Conservation (phyloP, 768 basidiomycete species). For the Trametopsis cervina region DNA sequence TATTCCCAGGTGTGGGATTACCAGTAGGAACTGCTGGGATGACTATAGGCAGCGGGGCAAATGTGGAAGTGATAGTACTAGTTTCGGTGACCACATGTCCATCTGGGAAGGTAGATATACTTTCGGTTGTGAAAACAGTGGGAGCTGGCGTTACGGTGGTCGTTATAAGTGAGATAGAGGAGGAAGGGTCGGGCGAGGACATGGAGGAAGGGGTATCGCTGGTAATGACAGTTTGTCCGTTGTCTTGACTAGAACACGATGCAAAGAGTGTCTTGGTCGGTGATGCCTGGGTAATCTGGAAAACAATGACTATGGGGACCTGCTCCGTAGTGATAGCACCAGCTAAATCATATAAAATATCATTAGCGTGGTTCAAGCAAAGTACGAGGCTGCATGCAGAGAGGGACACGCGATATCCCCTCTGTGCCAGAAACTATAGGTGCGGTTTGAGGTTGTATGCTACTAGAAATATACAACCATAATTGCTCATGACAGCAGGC, state of each 20-base stretch:
- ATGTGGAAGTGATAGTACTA: slow-evolving; percentile 32
- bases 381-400: slow-evolving; percentile 1
- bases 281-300: slow-evolving; percentile 24
- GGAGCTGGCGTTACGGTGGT: slow-evolving; percentile 6
- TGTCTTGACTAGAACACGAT: slow-evolving; percentile 21
- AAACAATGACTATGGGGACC: slow-evolving; percentile 34
- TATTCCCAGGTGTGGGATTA: neutral
- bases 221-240: slow-evolving; percentile 5
- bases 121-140: slow-evolving; percentile 21
- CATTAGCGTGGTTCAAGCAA: slow-evolving; percentile 1
- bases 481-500: neutral
- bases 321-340: slow-evolving; percentile 27
- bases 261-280: slow-evolving; percentile 36
- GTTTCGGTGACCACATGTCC: slow-evolving; percentile 32
- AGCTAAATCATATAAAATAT: slow-evolving; percentile 7
- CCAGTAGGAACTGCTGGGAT: slow-evolving; percentile 21
- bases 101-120: slow-evolving; percentile 33
- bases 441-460: slow-evolving; percentile 12
- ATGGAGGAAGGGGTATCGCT: slow-evolving; percentile 7
- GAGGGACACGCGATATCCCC: slow-evolving; percentile 12
- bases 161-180: neutral
- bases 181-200: slow-evolving; percentile 7
- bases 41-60: slow-evolving; percentile 22
- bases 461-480: slow-evolving; percentile 13
- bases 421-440: neutral